phyloP scores from a whole-genome alignment of 768 basidiomycete species.

The Tylopilus sp. region DNA sequence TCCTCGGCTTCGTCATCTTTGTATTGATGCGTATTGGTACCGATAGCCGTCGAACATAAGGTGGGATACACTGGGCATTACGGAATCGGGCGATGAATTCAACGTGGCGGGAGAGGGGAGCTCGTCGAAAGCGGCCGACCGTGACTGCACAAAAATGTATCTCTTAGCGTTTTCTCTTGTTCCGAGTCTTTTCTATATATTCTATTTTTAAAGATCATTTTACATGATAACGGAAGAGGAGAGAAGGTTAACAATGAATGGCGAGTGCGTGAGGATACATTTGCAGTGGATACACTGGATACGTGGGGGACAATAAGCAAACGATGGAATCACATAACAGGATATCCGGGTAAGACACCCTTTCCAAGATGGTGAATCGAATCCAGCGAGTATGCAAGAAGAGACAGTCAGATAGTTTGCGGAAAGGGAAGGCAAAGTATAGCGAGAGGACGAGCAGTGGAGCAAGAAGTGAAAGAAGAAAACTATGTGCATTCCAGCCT shows the following conservation, averaged over 20 bases:
- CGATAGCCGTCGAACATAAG: background rate
- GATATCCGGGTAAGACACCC: constrained; percentile 1
- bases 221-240: background rate
- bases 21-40: background rate
- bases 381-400: constrained; percentile 10
- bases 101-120: background rate
- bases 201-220: background rate
- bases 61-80: background rate
- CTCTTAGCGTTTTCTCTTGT: background rate
- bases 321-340: background rate
- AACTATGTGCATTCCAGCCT: background rate
- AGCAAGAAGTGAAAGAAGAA: background rate
- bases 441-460: background rate
- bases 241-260: constrained; percentile 12
- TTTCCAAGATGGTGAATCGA: background rate
- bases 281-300: constrained; percentile 19
- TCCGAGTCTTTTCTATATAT: background rate
- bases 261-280: constrained; percentile 21
- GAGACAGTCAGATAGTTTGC: constrained; percentile 3
- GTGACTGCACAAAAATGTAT: constrained; percentile 2
- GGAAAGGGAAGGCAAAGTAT: background rate
- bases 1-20: background rate
- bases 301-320: constrained; percentile 3
- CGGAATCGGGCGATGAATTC: background rate
- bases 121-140: background rate